Percentiles rank a stretch among this genome's conserved stretches.
phyloP scores from a whole-genome alignment of 2,329 filamentous ascomycete species.

The Apiospora arundinis region DNA sequence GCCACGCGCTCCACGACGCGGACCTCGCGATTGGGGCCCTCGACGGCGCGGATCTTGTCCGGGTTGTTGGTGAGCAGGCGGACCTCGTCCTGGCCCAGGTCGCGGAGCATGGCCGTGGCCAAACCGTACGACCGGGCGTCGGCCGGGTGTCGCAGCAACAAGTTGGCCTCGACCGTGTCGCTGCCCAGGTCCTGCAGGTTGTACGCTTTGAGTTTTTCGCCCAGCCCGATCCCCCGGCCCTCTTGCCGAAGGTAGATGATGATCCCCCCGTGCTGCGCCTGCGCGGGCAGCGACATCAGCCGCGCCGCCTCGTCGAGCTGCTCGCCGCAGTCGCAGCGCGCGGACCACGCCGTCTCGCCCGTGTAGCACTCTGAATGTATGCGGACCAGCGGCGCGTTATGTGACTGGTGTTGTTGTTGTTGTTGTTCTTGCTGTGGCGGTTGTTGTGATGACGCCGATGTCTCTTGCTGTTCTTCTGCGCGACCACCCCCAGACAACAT shows the following conservation, averaged over 20 bases:
- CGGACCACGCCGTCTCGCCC: slow-evolving; percentile 97
- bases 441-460: neutral
- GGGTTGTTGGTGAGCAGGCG: slow-evolving; percentile 94
- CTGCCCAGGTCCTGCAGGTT: slow-evolving; percentile 95
- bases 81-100: slow-evolving; percentile 81
- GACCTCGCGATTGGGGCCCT: slow-evolving; percentile 88
- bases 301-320: slow-evolving; percentile 95
- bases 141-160: slow-evolving; percentile 88
- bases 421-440: neutral
- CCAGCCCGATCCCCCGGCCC: slow-evolving; percentile 91
- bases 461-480: slow-evolving; percentile 30
- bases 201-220: slow-evolving; percentile 97
- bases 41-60: slow-evolving; percentile 93
- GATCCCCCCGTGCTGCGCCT: slow-evolving; percentile 74
- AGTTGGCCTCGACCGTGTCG: slow-evolving; percentile 97
- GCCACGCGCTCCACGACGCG: slow-evolving; percentile 88
- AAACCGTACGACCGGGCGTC: slow-evolving; percentile 94
- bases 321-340: slow-evolving; percentile 96
- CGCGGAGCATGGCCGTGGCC: slow-evolving; percentile 92
- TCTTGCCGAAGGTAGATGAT: slow-evolving; percentile 97
- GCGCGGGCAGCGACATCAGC: slow-evolving; percentile 79
- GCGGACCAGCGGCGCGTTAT: slow-evolving; percentile 75
- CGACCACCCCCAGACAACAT: slow-evolving; percentile 36
- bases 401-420: slow-evolving; percentile 14
- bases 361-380: slow-evolving; percentile 99